Evolutionary conservation across 2,329 filamentous ascomycete genomes (phyloP), one percentile per base, ranked within the genome.

Genomic region (Paramyrothecium sp.): DNA sequence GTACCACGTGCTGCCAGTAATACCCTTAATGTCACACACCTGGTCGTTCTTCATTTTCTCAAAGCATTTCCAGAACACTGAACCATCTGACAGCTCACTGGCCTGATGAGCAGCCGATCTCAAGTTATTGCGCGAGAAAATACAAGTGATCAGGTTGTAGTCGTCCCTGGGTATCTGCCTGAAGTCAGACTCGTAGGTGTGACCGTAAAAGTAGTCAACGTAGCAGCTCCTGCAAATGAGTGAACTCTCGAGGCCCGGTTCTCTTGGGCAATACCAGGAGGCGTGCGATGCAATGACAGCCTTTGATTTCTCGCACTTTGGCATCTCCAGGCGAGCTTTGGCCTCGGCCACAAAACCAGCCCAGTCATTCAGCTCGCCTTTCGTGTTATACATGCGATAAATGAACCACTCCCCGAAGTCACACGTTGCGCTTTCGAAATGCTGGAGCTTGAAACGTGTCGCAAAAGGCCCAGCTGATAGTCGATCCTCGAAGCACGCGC

Each of bases 401-500:
- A 30, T 30, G 26, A 30, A 30, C 26, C 26, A 30, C 10, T 30
- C 26, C 26, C 26, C 26, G 10, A 30, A 30, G 10, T 30, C 26
- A 30, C 26, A 30, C 4, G 5, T 30, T 4, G 26, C 26, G 5
- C 5, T 30, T 30, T 30, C 26, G 10, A 30, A 30, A 5, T 30
- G 4, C 26, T 30, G 4, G 26, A 30, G 26, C 26, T 30, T 4
- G 51, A 77, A 79, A 7, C 66, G 56, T 41, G 61, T 41, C 2
- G 62, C 61, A 57, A 76, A 73, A 0, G 53, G 51, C 0, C 70
- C 72, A 2, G 59, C 54, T 47, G 61, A 59, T 11, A 78, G 65
- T n/a, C 67, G 56, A 53, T 76, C 71, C 17, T 71, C 69, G 48
- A 72, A 76, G 60, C 75, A 78, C 4, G 71, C 62, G 10, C 71